Base-by-base conservation (phyloP, 2,329 filamentous ascomycete genomes). In the Colletotrichum filicis region DNA sequence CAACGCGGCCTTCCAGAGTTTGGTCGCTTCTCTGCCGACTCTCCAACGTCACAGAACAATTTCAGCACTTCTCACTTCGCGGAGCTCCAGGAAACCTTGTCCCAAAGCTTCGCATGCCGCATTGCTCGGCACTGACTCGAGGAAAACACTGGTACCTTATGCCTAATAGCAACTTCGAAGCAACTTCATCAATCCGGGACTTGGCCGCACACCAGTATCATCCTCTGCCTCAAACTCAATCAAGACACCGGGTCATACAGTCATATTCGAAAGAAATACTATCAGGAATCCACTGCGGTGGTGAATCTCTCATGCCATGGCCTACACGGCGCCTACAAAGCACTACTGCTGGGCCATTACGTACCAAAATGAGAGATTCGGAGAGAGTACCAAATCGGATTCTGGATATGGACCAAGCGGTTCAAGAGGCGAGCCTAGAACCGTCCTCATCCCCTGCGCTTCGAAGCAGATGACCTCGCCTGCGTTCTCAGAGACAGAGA, bases 391-490 rank as follows among this genome's bases (percentile, higher is more conserved):
- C 55, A 69, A 35, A 63, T 8, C 46, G 59, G 26, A 64, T 37
- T 49, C 46, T 49, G n/a, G 60, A 55, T 57, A 42, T 60, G 65
- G 69, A 60, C 60, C 55, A 55, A 35, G 64, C 26, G 59, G 37
- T 59, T 65, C 69, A 72, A 42, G 56, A 62, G 26, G 49, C 19
- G 14, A 58, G 58, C 32, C 65, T 42, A 53, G 53, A 24, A 53
- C 52, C 63, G 30, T n/a, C 35, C 26, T n/a, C 32, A 35, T 46
- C 58, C 69, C 58, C 35, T 72, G 37, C 65, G 49, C 30, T 22
- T 30, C 2, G 46, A 42, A 58, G 65, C 69, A 68, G 37, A 72
- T 72, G 65, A 59, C 69, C 42, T 57, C 58, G 37, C 59, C 46
- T 61, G 59, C 16, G 53, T 55, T 46, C 32, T 56, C 62, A 35